Percentiles rank a stretch among this genome's conserved stretches.
Evolutionary conservation across 1,284 basidiomycete species (phyloP).

Genomic region (Omphalotus olearius): DNA sequence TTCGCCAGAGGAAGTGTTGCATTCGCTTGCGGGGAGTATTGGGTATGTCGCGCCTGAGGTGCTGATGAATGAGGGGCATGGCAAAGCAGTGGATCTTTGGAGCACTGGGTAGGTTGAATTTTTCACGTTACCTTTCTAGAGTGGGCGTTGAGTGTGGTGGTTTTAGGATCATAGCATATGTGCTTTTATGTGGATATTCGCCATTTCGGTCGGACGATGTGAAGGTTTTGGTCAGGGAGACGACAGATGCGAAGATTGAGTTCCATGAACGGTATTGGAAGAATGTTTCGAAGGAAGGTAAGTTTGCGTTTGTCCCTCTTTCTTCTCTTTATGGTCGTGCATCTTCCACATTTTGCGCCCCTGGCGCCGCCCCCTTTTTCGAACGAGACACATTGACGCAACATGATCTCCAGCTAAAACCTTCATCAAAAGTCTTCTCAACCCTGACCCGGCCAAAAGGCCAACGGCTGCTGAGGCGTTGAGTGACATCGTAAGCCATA

Average conservation of each 20-base stretch:
- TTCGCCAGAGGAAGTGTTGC: slow-evolving; percentile 73
- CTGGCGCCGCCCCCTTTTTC: neutral
- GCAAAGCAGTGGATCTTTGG: slow-evolving; percentile 94
- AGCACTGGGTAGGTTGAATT: slow-evolving; percentile 69
- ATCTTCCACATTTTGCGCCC: neutral
- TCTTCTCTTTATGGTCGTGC: neutral
- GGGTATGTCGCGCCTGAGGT: slow-evolving; percentile 97
- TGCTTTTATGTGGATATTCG: slow-evolving; percentile 87
- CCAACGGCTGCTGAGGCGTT: slow-evolving; percentile 75
- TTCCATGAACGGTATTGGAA: slow-evolving; percentile 96
- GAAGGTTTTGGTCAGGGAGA: slow-evolving; percentile 76
- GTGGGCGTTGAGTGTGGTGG: too few relatives aligned
- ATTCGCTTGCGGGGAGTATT: slow-evolving; percentile 83
- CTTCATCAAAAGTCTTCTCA: slow-evolving; percentile 77
- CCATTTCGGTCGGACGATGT: slow-evolving; percentile 89
- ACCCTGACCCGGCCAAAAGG: slow-evolving; percentile 69
- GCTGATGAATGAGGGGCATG: slow-evolving; percentile 77
- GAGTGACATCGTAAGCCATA: slow-evolving; percentile 41
- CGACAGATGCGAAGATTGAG: slow-evolving; percentile 76
- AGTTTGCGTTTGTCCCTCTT: slow-evolving; percentile 3
- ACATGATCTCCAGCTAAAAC: slow-evolving; percentile 61
- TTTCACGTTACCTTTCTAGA: neutral
- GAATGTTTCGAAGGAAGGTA: slow-evolving; percentile 77
- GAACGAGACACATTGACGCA: neutral
- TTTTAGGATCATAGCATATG: slow-evolving; percentile 86